Evolutionary conservation across 176 grass and related monocot genomes (phyloP).

Genomic region (Oryza glumipatula): DNA sequence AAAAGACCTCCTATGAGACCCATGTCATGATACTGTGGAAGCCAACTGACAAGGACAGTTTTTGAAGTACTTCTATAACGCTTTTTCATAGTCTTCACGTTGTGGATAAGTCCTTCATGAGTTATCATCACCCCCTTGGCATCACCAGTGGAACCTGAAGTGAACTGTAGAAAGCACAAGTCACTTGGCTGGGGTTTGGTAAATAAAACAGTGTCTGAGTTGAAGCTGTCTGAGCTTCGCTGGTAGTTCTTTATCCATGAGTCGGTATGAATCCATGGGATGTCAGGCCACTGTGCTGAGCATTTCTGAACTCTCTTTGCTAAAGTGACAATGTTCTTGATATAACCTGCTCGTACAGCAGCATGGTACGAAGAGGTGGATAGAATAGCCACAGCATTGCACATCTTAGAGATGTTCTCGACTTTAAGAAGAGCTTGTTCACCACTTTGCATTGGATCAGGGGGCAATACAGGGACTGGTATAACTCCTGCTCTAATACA

Average conservation of each 20-base stretch:
- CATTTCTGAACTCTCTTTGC: conserved; percentile 47
- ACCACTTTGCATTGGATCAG: conserved; percentile 69
- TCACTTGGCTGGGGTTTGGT: conserved; percentile 47
- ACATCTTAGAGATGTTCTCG: conserved; percentile 64
- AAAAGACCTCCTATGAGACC: conserved; percentile 77
- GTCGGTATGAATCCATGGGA: conserved; percentile 73
- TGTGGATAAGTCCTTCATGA: conserved; percentile 74
- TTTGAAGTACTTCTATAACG: conserved; percentile 65
- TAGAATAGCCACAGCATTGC: conserved; percentile 63
- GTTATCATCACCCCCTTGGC: conserved; percentile 88
- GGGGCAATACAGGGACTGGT: conserved; percentile 72
- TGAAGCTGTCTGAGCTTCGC: conserved; percentile 43
- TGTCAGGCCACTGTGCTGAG: conserved; percentile 62
- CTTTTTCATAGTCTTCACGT: conserved; percentile 75
- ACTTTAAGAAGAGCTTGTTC: conserved; percentile 78
- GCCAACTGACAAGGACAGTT: conserved; percentile 77
- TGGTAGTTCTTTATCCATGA: conserved; percentile 63
- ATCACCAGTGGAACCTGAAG: conserved; percentile 79
- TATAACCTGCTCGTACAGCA: conserved; percentile 68
- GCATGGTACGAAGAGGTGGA: conserved; percentile 77
- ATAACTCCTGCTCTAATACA: conserved; percentile 71
- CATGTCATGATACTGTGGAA: conserved; percentile 91
- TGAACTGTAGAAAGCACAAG: conserved; percentile 80
- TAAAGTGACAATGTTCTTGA: conserved; percentile 60
- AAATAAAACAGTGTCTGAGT: conserved; percentile 31